These are phyloP conservation scores for Aspergillus flavus DNA, from an alignment of 2,329 filamentous ascomycete species.

Conservation along the genomic window DNA sequence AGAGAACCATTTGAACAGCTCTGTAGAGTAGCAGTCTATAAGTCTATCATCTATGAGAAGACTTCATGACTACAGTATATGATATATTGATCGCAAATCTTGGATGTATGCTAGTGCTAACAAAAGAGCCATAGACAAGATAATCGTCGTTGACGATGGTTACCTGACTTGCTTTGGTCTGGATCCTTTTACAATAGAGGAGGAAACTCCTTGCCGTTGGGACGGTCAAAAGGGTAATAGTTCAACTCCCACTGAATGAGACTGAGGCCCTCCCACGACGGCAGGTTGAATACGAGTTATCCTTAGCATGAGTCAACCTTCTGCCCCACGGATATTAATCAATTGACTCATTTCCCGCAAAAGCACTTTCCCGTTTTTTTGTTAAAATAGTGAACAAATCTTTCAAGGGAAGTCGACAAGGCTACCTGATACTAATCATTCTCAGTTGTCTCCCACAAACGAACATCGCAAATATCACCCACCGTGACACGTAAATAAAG, in stretches of 20 bases:
- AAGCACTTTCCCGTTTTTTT: background rate
- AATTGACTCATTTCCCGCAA: background rate
- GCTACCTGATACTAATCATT: background rate
- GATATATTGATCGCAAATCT: too few relatives aligned
- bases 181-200: accelerated
- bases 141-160: too few relatives aligned
- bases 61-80: too few relatives aligned
- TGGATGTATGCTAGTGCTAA: background rate
- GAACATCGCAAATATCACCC: background rate
- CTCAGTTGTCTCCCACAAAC: background rate
- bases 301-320: background rate
- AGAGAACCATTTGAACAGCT: too few relatives aligned
- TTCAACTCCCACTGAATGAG: background rate
- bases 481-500: background rate
- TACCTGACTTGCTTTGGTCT: too few relatives aligned
- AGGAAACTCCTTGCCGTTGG: too few relatives aligned
- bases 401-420: background rate
- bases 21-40: too few relatives aligned
- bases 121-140: background rate
- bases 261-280: background rate
- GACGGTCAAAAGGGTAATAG: background rate
- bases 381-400: background rate
- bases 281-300: background rate
- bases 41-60: too few relatives aligned
- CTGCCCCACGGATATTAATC: background rate